These are phyloP conservation scores for Geotrichum europaeum DNA, from an alignment of 1,139 yeast species.

Conservation along the genomic window DNA sequence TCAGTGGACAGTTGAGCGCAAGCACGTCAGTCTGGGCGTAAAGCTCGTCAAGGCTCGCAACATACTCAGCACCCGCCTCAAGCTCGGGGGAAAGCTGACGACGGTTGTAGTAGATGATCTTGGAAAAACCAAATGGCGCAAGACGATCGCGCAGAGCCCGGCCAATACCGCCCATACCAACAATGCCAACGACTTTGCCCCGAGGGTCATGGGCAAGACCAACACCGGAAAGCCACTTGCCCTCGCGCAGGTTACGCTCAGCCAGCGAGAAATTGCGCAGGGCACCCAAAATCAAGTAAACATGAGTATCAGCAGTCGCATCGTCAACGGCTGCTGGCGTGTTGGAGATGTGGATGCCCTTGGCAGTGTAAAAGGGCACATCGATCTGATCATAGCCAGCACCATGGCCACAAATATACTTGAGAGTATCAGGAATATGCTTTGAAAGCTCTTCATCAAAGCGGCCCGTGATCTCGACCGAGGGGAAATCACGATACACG, in stretches of 20 bases:
- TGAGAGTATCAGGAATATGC: slow-evolving; percentile 55
- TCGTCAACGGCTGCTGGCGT: slow-evolving; percentile 64
- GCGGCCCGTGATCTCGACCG: slow-evolving; percentile 42
- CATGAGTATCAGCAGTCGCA: slow-evolving; percentile 72
- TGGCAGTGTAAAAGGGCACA: slow-evolving; percentile 43
- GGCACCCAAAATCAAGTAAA: slow-evolving; percentile 53
- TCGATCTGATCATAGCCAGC: slow-evolving; percentile 82
- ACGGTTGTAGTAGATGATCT: slow-evolving; percentile 62
- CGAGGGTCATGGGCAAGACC: slow-evolving; percentile 48
- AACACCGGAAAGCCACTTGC: slow-evolving; percentile 32
- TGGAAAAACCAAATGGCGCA: slow-evolving; percentile 55
- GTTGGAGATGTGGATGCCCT: slow-evolving; percentile 57
- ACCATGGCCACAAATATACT: slow-evolving; percentile 70
- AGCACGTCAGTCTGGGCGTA: slow-evolving; percentile 52
- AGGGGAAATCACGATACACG: slow-evolving; percentile 28
- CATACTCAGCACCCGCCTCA: slow-evolving; percentile 49
- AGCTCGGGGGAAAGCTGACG: slow-evolving; percentile 47
- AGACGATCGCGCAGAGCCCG: slow-evolving; percentile 63
- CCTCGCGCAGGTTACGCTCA: slow-evolving; percentile 36
- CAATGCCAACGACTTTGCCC: slow-evolving; percentile 60
- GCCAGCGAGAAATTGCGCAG: slow-evolving; percentile 51
- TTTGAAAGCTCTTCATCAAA: slow-evolving; percentile 67
- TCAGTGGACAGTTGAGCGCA: slow-evolving; percentile 59
- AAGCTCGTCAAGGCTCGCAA: slow-evolving; percentile 48
- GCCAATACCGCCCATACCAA: slow-evolving; percentile 83